phyloP scores from a whole-genome alignment of 768 basidiomycete genomes.

The Russula compacta region DNA sequence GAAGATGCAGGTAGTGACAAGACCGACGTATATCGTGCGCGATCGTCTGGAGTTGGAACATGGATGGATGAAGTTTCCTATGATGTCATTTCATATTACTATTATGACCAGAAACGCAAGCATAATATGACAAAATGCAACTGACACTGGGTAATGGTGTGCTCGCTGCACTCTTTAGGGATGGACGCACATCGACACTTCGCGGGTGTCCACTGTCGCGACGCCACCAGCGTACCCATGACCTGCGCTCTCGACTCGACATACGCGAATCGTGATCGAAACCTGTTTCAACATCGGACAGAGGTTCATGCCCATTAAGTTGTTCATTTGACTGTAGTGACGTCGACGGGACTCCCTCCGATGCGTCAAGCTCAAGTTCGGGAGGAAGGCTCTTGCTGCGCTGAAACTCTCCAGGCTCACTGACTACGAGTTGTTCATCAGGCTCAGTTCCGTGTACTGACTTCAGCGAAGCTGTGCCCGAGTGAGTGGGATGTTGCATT shows the following conservation, averaged over 20 bases:
- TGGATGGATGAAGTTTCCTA: background rate
- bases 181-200: constrained; percentile 5
- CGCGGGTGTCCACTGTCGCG: constrained; percentile 33
- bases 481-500: constrained; percentile 32
- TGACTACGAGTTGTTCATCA: constrained; percentile 5
- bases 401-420: constrained; percentile 26
- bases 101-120: background rate
- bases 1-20: background rate
- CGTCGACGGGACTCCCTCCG: background rate
- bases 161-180: background rate
- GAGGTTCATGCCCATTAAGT: background rate
- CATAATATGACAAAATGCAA: background rate
- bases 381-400: constrained; percentile 54
- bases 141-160: constrained; percentile 1
- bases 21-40: background rate
- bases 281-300: constrained; percentile 11
- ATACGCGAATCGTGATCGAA: background rate
- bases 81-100: background rate
- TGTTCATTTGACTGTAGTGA: background rate
- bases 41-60: background rate
- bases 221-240: constrained; percentile 86
- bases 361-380: constrained; percentile 24
- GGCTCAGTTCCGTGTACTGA: background rate
- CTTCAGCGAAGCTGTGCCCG: background rate
- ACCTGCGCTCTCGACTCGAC: constrained; percentile 29